These are phyloP conservation scores for Clohesyomyces aquaticus DNA, from an alignment of 495 filamentous ascomycete species.

Conservation along the genomic window DNA sequence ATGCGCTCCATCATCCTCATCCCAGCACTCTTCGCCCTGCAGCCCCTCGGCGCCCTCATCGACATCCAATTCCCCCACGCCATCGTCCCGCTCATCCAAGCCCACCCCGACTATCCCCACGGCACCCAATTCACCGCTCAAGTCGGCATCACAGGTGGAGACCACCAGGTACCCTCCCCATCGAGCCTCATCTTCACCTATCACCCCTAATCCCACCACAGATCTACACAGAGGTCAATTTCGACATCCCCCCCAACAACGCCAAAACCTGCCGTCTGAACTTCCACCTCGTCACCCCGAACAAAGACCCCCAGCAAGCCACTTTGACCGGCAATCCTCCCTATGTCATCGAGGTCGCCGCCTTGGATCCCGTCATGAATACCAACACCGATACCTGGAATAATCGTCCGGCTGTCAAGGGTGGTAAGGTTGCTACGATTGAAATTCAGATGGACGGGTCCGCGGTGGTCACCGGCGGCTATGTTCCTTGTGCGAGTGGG, in stretches of 20 bases:
- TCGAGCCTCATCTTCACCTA: background rate
- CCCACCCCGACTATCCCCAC: constrained; percentile 3
- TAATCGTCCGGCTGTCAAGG: constrained; percentile 11
- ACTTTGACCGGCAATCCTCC: constrained; percentile 13
- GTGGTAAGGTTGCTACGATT: constrained; percentile 17
- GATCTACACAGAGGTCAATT: constrained; percentile 31
- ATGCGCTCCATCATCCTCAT: constrained; percentile 28
- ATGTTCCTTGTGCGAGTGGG: constrained; percentile 11
- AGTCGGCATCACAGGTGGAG: constrained; percentile 5
- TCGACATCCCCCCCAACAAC: constrained; percentile 26
- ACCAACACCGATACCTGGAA: constrained; percentile 37
- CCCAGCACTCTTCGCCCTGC: constrained; percentile 14
- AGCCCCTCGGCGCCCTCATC: constrained; percentile 1
- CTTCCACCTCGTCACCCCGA: constrained; percentile 15
- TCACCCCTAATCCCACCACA: background rate
- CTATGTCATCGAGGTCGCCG: constrained; percentile 27
- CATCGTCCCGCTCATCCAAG: constrained; percentile 31
- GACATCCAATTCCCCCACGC: constrained; percentile 29
- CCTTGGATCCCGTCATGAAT: constrained; percentile 5
- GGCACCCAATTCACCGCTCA: constrained; percentile 19
- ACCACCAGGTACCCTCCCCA: background rate
- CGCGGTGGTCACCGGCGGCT: background rate
- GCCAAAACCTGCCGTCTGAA: constrained; percentile 24
- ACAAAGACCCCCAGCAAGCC: background rate
- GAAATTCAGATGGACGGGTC: constrained; percentile 11